These are phyloP conservation scores for Exophiala calicioides DNA, from an alignment of 2,329 filamentous ascomycete genomes.

Conservation along the genomic window DNA sequence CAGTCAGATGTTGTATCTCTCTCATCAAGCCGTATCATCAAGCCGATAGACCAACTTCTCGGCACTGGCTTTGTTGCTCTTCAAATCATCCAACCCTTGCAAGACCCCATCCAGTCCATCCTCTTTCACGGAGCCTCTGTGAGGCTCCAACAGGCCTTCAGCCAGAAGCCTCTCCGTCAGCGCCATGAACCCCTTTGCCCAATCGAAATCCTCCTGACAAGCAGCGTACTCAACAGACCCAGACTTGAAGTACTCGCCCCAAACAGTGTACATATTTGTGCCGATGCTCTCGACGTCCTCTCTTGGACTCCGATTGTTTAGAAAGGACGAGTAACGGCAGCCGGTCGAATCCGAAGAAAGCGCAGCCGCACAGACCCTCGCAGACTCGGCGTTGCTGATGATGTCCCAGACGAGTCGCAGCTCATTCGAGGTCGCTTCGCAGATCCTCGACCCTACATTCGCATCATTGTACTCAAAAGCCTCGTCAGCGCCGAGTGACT, in stretches of 20 bases:
- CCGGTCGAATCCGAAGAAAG: constrained; percentile 36
- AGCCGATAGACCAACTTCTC: constrained; percentile 53
- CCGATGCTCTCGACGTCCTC: constrained; percentile 37
- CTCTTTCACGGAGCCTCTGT: constrained; percentile 43
- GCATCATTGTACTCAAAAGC: constrained; percentile 51
- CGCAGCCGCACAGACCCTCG: constrained; percentile 38
- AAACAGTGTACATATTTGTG: constrained; percentile 39
- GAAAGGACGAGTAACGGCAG: constrained; percentile 36
- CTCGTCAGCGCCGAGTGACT: constrained; percentile 46
- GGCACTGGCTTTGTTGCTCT: constrained; percentile 48
- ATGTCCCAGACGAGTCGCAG: constrained; percentile 43
- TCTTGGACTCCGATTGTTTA: constrained; percentile 33
- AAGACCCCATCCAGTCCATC: constrained; percentile 49
- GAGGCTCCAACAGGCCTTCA: constrained; percentile 47
- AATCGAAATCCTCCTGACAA: constrained; percentile 43
- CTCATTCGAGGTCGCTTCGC: constrained; percentile 38
- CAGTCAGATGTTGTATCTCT: no score
- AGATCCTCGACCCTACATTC: constrained; percentile 36
- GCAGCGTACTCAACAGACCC: constrained; percentile 15
- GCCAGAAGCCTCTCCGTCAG: constrained; percentile 44
- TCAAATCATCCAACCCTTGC: constrained; percentile 48
- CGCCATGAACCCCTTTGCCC: constrained; percentile 44
- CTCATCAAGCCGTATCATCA: constrained; percentile 26
- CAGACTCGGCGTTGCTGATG: constrained; percentile 35
- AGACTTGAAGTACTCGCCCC: constrained; percentile 37